phyloP scores from a whole-genome alignment of 495 filamentous ascomycete species.

The Baudoinia panamericana region DNA sequence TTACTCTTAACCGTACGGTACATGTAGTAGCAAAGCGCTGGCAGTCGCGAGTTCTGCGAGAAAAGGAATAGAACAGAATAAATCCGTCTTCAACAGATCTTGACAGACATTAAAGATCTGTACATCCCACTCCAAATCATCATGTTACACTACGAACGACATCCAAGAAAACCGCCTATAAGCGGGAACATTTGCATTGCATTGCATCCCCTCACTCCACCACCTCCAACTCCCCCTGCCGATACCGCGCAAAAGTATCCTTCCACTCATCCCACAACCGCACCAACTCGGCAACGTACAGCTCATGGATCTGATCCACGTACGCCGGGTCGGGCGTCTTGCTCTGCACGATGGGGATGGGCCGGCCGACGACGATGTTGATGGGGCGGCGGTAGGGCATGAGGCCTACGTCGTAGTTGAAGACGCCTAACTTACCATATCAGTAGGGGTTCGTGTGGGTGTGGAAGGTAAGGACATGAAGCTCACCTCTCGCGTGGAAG shows the following conservation, averaged over 20 bases:
- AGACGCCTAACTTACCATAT: slow-evolving; percentile 69
- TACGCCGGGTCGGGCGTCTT: slow-evolving; percentile 53
- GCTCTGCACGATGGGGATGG: slow-evolving; percentile 55
- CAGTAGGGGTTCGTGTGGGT: not conserved
- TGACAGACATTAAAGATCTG: too few relatives aligned
- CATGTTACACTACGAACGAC: too few relatives aligned
- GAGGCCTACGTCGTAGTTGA: slow-evolving; percentile 93
- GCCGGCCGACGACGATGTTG: slow-evolving; percentile 76
- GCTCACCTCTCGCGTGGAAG: slow-evolving; percentile 42
- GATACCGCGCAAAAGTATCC: slow-evolving; percentile 63
- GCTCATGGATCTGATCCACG: slow-evolving; percentile 62
- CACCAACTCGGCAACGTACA: slow-evolving; percentile 66
- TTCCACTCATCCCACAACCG: slow-evolving; percentile 81
- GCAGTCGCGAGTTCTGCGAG: too few relatives aligned
- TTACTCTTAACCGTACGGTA: too few relatives aligned
- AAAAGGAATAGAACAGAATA: too few relatives aligned
- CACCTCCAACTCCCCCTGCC: slow-evolving; percentile 64
- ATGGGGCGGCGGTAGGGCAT: slow-evolving; percentile 84
- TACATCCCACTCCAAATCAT: too few relatives aligned
- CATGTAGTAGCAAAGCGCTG: too few relatives aligned
- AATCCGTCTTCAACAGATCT: too few relatives aligned
- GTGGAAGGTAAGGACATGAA: not conserved
- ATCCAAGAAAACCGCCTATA: too few relatives aligned
- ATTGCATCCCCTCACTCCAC: slow-evolving; percentile 41
- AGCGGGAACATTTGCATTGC: too few relatives aligned